Evolutionary conservation across 495 filamentous ascomycete genomes (phyloP), one percentile per base, ranked within the genome.

Genomic region (Paragyromitra xinjiangensis): DNA sequence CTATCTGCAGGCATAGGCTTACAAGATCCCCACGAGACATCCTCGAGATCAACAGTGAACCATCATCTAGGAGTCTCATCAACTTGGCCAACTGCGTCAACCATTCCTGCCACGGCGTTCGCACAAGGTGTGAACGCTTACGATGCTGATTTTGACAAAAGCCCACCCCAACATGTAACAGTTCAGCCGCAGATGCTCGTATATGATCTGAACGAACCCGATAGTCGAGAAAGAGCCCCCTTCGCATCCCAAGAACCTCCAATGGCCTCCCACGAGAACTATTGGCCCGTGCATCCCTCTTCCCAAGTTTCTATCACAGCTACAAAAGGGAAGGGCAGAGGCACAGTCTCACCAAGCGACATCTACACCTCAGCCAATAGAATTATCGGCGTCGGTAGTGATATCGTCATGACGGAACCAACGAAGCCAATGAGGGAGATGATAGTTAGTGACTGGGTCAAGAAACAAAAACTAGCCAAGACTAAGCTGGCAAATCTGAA

Each of bases 351-450:
- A n/a, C 61, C 74, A 51, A 59, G 70, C 29, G 61, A 73, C 48
- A 73, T 77, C 8, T 77, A 55, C 26, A 73, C 48, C 14, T 62
- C 73, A 9, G 69, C 68, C 45, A 73, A 62, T 24, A 64, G 53
- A 11, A 73, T 73, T 8, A 73, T 65, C 24, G 69, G 62, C 9
- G 26, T 66, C 42, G 37, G 53, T 4, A 44, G 74, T 14, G 69
- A 64, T 8, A 48, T 77, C 16, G 19, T 48, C 24, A 73, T 77
- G 69, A 66, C 74, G 8, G 69, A 77, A n/a, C 74, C 74, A 9
- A 77, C 74, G 11, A 73, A 51, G 50, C 62, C 74, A 45, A 77
- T 77, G 74, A 63, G 62, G 29, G 74, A 77, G 24, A 72, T 77
- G 50, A 77, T 77, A 48, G 51, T 65, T 6, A 61, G 55, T 37